These are phyloP conservation scores for Monosporascus ibericus DNA, from an alignment of 2,329 filamentous ascomycete genomes.

Conservation along the genomic window DNA sequence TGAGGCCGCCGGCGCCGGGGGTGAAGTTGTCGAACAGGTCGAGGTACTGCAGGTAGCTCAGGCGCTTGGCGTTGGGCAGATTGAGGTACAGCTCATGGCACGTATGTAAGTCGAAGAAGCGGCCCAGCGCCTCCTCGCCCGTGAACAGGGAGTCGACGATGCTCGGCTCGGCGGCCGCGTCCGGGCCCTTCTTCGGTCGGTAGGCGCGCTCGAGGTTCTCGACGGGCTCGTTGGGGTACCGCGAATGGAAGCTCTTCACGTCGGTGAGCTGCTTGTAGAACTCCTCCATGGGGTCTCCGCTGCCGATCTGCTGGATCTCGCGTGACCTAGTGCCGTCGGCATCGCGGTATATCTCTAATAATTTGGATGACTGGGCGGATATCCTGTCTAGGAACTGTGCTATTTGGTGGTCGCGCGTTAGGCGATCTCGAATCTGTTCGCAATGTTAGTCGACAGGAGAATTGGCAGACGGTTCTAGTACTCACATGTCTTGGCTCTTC, in stretches of 20 bases:
- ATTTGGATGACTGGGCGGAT: constrained; percentile 73
- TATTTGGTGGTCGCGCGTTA: constrained; percentile 90
- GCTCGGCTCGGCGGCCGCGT: constrained; percentile 55
- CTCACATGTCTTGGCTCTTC: constrained; percentile 85
- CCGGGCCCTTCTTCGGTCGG: constrained; percentile 59
- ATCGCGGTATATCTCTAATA: constrained; percentile 82
- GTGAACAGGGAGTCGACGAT: constrained; percentile 90
- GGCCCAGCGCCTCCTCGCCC: constrained; percentile 88
- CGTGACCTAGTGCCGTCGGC: constrained; percentile 62
- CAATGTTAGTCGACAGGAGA: constrained; percentile 15
- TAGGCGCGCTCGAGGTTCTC: constrained; percentile 95
- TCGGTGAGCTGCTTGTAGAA: constrained; percentile 82
- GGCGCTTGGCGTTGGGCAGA: constrained; percentile 74
- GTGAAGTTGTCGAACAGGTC: constrained; percentile 85
- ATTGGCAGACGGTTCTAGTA: constrained; percentile 10
- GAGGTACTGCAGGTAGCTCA: constrained; percentile 89
- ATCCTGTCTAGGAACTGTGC: constrained; percentile 81
- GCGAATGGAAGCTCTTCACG: constrained; percentile 81
- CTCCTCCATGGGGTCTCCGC: constrained; percentile 80
- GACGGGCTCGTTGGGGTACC: constrained; percentile 89
- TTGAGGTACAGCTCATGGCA: constrained; percentile 89
- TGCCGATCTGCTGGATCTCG: constrained; percentile 79
- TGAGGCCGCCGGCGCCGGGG: constrained; percentile 66
- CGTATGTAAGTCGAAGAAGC: constrained; percentile 82
- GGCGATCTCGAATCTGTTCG: constrained; percentile 72